Evolutionary conservation across 495 filamentous ascomycete genomes (phyloP), one percentile per base, ranked within the genome.

Genomic region (Parathielavia hyrcaniae): DNA sequence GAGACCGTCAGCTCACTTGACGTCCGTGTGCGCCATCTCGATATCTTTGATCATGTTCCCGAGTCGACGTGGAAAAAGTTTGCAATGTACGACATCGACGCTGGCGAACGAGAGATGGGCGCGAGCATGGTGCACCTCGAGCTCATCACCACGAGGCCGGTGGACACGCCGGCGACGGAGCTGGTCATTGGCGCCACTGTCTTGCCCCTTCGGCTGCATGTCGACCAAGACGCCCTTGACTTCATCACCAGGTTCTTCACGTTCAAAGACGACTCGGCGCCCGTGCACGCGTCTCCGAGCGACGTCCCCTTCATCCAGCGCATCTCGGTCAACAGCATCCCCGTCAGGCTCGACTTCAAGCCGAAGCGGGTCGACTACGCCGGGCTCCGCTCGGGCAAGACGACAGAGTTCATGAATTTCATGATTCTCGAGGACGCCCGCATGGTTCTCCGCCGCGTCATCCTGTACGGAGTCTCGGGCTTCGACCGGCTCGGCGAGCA

Each of bases 11-110:
- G 83, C 62, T 92, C 90, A 11, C 69, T 97, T 43, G 90, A 96
- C 71, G 74, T 97, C 16, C 81, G 88, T 2, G 79, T 97, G 12
- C 77, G 79, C 38, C 87, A 97, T 53, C 71, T 97, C 11, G 91
- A 96, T 57, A 85, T 99, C 23, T 95, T 93, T 61, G 95, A 99
- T 70, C 89, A 96, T 67, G 81, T 97, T 1, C 88, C 91, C 2
- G 93, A 90, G 1, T 97, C 93, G 10, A 97, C 92, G 1, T 99
- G 95, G 95, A 93, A 89, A 71, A 97, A 96, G 66, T 97, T 99
- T 69, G 87, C 88, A 39, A 97, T 90, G 0, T 96, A 95, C 65
- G 90, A 95, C 77, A 82, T 85, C 45, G 90, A 96, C 69, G 86
- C 83, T 8, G 90, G 89, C 9, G 84, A 88, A 58, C 82, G 92